phyloP scores from a whole-genome alignment of 2,329 filamentous ascomycete species.

The Sporothrix pseudoabietina region DNA sequence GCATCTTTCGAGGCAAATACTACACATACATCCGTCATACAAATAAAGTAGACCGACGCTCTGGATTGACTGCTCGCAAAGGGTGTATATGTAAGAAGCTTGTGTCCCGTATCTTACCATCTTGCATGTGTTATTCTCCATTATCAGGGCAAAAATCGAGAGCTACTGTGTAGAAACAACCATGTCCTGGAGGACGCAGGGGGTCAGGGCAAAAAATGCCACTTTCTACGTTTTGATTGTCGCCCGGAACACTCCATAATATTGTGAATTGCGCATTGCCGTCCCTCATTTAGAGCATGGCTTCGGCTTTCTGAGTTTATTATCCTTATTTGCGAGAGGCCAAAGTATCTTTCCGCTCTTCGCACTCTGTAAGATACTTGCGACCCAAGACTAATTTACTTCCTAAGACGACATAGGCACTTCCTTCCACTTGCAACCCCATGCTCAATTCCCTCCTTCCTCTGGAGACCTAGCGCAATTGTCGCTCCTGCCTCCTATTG shows the following conservation, averaged over 20 bases:
- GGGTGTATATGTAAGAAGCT: not conserved
- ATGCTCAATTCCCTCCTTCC: not conserved
- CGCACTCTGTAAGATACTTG: not conserved
- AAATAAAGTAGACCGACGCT: not conserved
- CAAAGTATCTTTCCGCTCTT: not conserved
- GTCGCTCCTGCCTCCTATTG: not conserved
- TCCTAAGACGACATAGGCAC: not conserved
- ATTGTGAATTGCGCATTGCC: not conserved
- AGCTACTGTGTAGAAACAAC: not conserved
- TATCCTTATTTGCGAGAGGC: not conserved
- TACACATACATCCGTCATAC: not conserved
- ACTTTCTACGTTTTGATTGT: constrained; percentile 23
- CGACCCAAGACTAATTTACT: too few relatives aligned
- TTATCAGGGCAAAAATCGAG: not conserved
- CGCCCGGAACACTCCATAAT: not conserved
- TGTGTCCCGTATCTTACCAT: not conserved
- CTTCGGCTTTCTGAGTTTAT: not conserved
- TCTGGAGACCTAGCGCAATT: not conserved
- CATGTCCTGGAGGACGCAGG: not conserved
- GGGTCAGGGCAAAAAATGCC: constrained; percentile 17
- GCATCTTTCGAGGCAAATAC: not conserved
- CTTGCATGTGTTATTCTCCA: too few relatives aligned
- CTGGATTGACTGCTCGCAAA: not conserved
- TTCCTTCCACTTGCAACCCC: not conserved
- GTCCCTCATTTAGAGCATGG: not conserved